Evolutionary conservation across 2,329 filamentous ascomycete genomes (phyloP), one percentile per base, ranked within the genome.

Genomic region (Fusarium papillatum): DNA sequence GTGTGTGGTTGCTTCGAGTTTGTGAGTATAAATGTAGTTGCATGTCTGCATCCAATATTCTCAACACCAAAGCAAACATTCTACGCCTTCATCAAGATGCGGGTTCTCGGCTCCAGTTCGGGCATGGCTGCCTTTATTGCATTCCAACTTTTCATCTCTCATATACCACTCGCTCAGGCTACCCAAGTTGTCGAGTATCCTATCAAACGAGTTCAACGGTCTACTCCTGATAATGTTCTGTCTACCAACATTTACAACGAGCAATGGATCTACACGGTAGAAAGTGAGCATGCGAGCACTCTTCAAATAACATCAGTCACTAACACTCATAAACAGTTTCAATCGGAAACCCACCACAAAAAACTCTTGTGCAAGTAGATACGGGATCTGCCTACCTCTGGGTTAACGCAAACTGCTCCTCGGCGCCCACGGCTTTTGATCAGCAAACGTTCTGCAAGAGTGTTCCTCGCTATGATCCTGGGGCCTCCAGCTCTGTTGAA

Each of bases 341-440:
- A 14, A 72, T 84, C 55, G 82, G 82, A 19, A 80, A 76, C 1
- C 82, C 82, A 3, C 74, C 74, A 19, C 81, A 83, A 64, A 71
- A 63, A 10, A 78, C 82, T 48, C 72, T 69, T 8, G 77, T 84
- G 11, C 67, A 77, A 55, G 74, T 84, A 29, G 81, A 84, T 62
- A 84, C 82, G 4, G 81, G 81, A 19, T 83, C 81, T 7, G 75
- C 72, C 14, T 81, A 83, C 66, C 75, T 82, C 10, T 84, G 82
- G 82, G 82, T 84, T 16, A 81, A 84, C 70, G 81, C 82, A 53
- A 74, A 76, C 53, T 84, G 82, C 68, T 64, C 66, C 38, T 77
- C 70, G 6, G 63, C 64, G 7, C 55, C 63, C n/a, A 24, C 34
- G 7, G 55, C 41, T 3, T 69, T 79, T 11, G 34, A 22, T 22